These are phyloP conservation scores for Entonaema liquescens DNA, from an alignment of 495 filamentous ascomycete genomes.

Conservation along the genomic window DNA sequence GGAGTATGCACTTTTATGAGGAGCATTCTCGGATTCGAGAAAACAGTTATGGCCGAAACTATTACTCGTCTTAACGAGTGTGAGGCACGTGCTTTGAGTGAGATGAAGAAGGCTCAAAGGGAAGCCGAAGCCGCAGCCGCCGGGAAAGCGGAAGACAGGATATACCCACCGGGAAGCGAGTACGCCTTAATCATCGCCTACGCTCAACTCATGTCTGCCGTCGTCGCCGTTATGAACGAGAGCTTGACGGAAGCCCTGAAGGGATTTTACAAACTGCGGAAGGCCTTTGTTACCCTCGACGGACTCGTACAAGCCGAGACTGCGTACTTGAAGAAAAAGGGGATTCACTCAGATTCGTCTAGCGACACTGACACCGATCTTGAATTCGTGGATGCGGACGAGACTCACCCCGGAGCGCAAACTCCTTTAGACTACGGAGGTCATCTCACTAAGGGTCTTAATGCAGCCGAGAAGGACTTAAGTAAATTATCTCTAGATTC, in stretches of 20 bases:
- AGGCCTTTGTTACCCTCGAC: slow-evolving; percentile 86
- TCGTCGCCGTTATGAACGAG: slow-evolving; percentile 89
- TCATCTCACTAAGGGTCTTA: slow-evolving; percentile 24
- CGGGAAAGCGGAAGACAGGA: slow-evolving; percentile 42
- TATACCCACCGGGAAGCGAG: slow-evolving; percentile 86
- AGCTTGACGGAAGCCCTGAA: slow-evolving; percentile 90
- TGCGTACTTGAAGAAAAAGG: slow-evolving; percentile 50
- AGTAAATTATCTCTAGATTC: slow-evolving; percentile 35
- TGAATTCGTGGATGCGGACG: slow-evolving; percentile 46
- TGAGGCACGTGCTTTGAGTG: slow-evolving; percentile 79
- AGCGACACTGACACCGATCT: slow-evolving; percentile 40
- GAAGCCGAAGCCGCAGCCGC: slow-evolving; percentile 51
- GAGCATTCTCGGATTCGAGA: slow-evolving; percentile 91
- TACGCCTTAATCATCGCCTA: slow-evolving; percentile 79
- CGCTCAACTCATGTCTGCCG: slow-evolving; percentile 87
- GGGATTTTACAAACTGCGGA: slow-evolving; percentile 92
- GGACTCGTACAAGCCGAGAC: slow-evolving; percentile 65
- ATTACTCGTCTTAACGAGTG: slow-evolving; percentile 75
- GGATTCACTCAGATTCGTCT: slow-evolving; percentile 19
- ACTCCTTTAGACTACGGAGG: slow-evolving; percentile 40
- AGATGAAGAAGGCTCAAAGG: slow-evolving; percentile 77
- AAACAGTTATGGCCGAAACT: slow-evolving; percentile 91
- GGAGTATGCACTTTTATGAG: slow-evolving; percentile 85
- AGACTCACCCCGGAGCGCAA: slow-evolving; percentile 42
- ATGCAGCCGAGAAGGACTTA: slow-evolving; percentile 26